These are phyloP conservation scores for Apodospora peruviana DNA, from an alignment of 495 filamentous ascomycete genomes.

Conservation along the genomic window DNA sequence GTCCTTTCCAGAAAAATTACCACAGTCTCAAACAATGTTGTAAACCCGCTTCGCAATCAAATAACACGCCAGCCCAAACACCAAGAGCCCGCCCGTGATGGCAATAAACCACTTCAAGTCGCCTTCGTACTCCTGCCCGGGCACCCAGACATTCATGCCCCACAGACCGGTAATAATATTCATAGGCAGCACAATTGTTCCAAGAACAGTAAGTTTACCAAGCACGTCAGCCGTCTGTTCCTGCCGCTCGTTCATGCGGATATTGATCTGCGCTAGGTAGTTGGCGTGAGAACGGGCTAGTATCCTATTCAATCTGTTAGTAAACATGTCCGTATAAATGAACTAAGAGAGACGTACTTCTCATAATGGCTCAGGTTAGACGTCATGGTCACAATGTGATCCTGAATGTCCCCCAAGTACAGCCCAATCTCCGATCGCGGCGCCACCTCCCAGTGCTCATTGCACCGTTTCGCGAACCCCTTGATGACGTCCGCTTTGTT, in stretches of 20 bases:
- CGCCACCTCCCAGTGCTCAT: slow-evolving; percentile 96
- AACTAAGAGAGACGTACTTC: slow-evolving; percentile 54
- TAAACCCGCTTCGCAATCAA: slow-evolving; percentile 73
- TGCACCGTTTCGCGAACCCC: slow-evolving; percentile 97
- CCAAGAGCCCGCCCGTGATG: slow-evolving; percentile 68
- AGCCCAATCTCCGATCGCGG: slow-evolving; percentile 91
- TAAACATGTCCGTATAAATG: slow-evolving; percentile 9
- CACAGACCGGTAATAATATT: slow-evolving; percentile 98
- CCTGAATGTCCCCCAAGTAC: slow-evolving; percentile 96
- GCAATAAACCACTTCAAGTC: slow-evolving; percentile 53
- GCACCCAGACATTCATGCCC: slow-evolving; percentile 98
- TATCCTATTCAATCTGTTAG: slow-evolving; percentile 50
- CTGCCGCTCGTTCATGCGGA: slow-evolving; percentile 94
- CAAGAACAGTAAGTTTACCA: slow-evolving; percentile 90
- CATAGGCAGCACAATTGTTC: slow-evolving; percentile 95
- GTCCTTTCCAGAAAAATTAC: no score
- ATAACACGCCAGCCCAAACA: slow-evolving; percentile 75
- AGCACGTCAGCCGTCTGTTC: slow-evolving; percentile 93
- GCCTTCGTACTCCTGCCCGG: slow-evolving; percentile 65
- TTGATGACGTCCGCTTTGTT: slow-evolving; percentile 99
- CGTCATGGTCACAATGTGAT: slow-evolving; percentile 98
- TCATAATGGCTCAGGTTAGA: slow-evolving; percentile 92
- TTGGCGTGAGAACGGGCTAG: slow-evolving; percentile 90
- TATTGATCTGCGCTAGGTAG: slow-evolving; percentile 89
- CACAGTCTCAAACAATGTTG: slow-evolving; percentile 46